Percentiles rank a stretch among this genome's conserved stretches.
Evolutionary conservation across 2,329 filamentous ascomycete genomes (phyloP).

Genomic region (Beauveria pseudobassiana): DNA sequence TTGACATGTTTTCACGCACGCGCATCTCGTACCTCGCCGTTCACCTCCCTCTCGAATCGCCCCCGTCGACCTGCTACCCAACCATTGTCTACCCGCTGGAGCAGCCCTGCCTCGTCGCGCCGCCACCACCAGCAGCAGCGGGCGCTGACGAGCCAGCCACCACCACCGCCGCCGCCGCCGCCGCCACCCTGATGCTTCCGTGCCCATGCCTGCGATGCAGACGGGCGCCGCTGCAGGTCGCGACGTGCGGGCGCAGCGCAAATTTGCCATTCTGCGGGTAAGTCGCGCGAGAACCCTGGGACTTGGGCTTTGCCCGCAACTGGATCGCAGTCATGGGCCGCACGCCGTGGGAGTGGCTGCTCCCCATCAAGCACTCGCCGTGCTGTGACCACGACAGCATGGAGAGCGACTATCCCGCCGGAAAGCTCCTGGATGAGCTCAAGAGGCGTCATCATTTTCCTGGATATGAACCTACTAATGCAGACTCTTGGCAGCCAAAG

Average conservation of each 20-base stretch:
- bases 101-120: slow-evolving; percentile 18
- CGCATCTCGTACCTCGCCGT: slow-evolving; percentile 69
- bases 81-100: slow-evolving; percentile 54
- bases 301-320: slow-evolving; percentile 63
- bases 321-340: slow-evolving; percentile 74
- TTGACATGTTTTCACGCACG: slow-evolving; percentile 63
- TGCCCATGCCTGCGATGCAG: background rate
- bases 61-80: slow-evolving; percentile 33
- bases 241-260: slow-evolving; percentile 47
- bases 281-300: slow-evolving; percentile 75
- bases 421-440: slow-evolving; percentile 51
- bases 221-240: slow-evolving; percentile 18
- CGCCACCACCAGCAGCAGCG: slow-evolving; percentile 1
- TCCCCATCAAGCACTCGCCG: slow-evolving; percentile 69
- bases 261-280: slow-evolving; percentile 73
- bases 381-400: slow-evolving; percentile 60
- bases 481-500: background rate
- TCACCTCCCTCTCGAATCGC: slow-evolving; percentile 49
- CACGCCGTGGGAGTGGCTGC: slow-evolving; percentile 65
- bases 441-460: slow-evolving; percentile 35
- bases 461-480: background rate
- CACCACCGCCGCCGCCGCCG: background rate
- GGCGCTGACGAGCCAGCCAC: background rate
- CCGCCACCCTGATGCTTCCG: background rate
- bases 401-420: slow-evolving; percentile 62